A percentile compares a stretch with the other conserved stretches of the same genome.
phyloP scores from a whole-genome alignment of 805 yeast species.

The Phaffomyces antillensis region DNA sequence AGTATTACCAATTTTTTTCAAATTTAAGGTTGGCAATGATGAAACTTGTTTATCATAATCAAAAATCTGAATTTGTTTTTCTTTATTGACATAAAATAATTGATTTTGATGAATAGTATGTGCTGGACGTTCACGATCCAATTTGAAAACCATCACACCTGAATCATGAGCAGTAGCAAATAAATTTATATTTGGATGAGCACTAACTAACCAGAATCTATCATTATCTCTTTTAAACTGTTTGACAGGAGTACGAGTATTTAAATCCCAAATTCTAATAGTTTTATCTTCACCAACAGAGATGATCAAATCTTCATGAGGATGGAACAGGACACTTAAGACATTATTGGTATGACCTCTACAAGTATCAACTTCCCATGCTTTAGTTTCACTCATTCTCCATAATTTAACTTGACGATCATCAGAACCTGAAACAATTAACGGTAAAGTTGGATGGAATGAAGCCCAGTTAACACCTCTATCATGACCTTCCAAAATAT shows the following conservation, averaged over 20 bases:
- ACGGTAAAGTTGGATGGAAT: conserved; percentile 93
- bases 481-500: conserved; percentile 95
- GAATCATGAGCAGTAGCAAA: conserved; percentile 96
- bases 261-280: conserved; percentile 93
- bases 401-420: conserved; percentile 92
- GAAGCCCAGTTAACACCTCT: conserved; percentile 98
- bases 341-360: conserved; percentile 96
- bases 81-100: conserved; percentile 69
- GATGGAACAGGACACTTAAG: conserved; percentile 84
- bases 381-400: conserved; percentile 96
- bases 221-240: conserved; percentile 92
- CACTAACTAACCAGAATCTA: conserved; percentile 86
- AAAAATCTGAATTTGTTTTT: conserved; percentile 77
- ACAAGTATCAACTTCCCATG: conserved; percentile 99
- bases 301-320: conserved; percentile 82
- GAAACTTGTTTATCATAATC: conserved; percentile 59
- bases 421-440: conserved; percentile 93
- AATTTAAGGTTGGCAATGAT: conserved; percentile 71
- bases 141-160: conserved; percentile 96
- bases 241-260: conserved; percentile 87
- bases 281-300: conserved; percentile 97
- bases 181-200: conserved; percentile 85
- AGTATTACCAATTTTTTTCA: conserved; percentile 76
- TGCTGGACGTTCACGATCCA: conserved; percentile 98
- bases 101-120: conserved; percentile 63